Evolutionary conservation across 192 early-diverging fungal genomes (phyloP).

Genomic region (Rhizophagus sp.): DNA sequence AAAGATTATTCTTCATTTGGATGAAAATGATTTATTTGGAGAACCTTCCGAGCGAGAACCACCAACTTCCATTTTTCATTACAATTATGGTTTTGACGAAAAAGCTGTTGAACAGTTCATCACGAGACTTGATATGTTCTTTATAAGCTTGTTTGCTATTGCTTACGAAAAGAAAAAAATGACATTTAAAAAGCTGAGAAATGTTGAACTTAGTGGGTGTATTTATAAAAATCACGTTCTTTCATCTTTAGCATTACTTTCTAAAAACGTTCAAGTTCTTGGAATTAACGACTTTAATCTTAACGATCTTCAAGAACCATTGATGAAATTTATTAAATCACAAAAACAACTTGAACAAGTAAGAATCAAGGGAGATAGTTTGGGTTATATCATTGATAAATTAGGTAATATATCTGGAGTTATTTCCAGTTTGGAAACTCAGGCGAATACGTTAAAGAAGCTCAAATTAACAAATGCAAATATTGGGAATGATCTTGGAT

Average conservation of each 20-base stretch:
- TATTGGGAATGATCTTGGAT: not conserved
- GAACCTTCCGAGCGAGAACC: not conserved
- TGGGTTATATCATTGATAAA: not conserved
- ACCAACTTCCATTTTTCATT: not conserved
- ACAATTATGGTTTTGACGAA: not conserved
- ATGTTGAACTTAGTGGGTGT: not conserved
- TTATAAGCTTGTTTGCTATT: not conserved
- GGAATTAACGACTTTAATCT: not conserved
- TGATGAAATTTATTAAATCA: not conserved
- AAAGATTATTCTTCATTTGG: not conserved
- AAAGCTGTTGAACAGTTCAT: not conserved
- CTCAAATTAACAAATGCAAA: not conserved
- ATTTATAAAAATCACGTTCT: not conserved
- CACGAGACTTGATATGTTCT: not conserved
- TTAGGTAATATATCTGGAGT: not conserved
- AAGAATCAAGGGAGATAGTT: not conserved
- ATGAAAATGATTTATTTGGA: not conserved
- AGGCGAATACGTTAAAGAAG: not conserved
- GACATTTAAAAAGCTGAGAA: not conserved
- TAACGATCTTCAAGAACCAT: not conserved
- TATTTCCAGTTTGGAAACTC: not conserved
- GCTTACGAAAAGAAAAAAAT: not conserved
- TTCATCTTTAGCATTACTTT: not conserved
- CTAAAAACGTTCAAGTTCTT: not conserved
- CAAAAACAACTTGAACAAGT: not conserved